A percentile compares a stretch with the other conserved stretches of the same genome.
Conservation (phyloP, 2,329 filamentous ascomycete species). For the Epichloe typhina region DNA sequence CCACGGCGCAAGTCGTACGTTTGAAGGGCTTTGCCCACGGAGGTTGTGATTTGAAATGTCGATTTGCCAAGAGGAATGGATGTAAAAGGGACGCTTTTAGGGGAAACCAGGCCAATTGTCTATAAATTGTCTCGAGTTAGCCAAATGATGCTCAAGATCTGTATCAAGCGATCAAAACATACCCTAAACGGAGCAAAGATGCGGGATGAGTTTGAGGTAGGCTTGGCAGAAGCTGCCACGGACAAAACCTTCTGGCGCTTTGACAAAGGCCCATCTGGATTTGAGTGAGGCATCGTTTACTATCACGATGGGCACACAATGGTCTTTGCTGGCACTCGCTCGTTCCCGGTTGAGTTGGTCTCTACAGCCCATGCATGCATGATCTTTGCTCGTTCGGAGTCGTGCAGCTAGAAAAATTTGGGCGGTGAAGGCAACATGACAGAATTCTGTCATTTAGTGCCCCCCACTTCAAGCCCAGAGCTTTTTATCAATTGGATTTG, state of each 20-base stretch:
- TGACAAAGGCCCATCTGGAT: slow-evolving; percentile 46
- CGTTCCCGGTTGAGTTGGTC: neutral
- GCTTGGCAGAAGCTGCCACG: slow-evolving; percentile 21
- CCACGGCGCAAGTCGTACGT: slow-evolving; percentile 90
- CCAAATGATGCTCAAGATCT: neutral
- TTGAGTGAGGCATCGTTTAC: slow-evolving; percentile 41
- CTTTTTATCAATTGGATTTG: neutral
- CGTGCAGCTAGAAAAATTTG: slow-evolving; percentile 12
- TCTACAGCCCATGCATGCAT: neutral
- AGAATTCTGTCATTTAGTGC: slow-evolving; percentile 10
- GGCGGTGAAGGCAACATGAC: slow-evolving; percentile 12
- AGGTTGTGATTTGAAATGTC: slow-evolving; percentile 95
- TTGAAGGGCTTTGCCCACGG: slow-evolving; percentile 76
- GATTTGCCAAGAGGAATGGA: slow-evolving; percentile 81
- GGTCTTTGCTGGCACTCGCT: neutral
- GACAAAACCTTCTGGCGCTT: slow-evolving; percentile 64
- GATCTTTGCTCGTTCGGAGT: neutral
- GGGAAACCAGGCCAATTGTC: slow-evolving; percentile 89
- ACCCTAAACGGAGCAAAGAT: slow-evolving; percentile 93
- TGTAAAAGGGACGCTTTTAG: slow-evolving; percentile 81
- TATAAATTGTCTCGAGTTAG: slow-evolving; percentile 23
- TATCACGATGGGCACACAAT: neutral
- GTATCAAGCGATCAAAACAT: slow-evolving; percentile 22
- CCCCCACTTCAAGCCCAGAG: slow-evolving; percentile 1
- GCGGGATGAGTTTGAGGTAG: slow-evolving; percentile 45